Percentiles rank a stretch among this genome's conserved stretches.
Conservation (phyloP, 129 eudicot species). For the Helianthus annuus region DNA sequence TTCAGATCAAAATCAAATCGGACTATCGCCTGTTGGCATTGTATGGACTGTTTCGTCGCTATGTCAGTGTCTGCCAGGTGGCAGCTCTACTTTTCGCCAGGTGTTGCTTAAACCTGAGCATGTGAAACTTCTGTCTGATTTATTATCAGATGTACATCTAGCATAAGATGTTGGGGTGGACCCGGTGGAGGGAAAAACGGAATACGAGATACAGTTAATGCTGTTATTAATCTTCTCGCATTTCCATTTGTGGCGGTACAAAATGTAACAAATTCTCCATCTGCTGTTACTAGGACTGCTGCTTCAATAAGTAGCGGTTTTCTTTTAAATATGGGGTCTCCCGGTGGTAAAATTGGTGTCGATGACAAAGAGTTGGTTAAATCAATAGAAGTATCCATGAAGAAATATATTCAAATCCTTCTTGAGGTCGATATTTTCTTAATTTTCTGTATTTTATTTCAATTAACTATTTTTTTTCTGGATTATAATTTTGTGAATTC, state of each 20-base stretch:
- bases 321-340: conserved; percentile 85
- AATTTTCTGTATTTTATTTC: conserved; percentile 1
- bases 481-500: neutral
- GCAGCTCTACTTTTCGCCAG: conserved; percentile 73
- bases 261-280: conserved; percentile 60
- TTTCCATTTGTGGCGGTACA: conserved; percentile 95
- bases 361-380: conserved; percentile 82
- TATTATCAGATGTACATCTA: conserved; percentile 73
- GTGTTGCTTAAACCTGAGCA: conserved; percentile 75
- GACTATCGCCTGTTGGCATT: conserved; percentile 87
- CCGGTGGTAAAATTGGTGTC: conserved; percentile 79
- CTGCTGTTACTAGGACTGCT: conserved; percentile 85
- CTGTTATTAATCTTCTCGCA: conserved; percentile 83
- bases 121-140: conserved; percentile 58
- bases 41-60: conserved; percentile 83
- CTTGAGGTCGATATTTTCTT: conserved; percentile 52
- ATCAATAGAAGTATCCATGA: conserved; percentile 81
- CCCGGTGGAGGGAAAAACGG: conserved; percentile 94
- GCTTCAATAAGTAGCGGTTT: conserved; percentile 88
- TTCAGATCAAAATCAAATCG: conserved; percentile 52
- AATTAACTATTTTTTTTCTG: neutral
- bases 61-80: conserved; percentile 91
- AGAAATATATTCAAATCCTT: conserved; percentile 74
- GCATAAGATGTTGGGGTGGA: conserved; percentile 74
- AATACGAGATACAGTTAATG: conserved; percentile 69